A percentile compares a stretch with the other conserved stretches of the same genome.
Conservation (phyloP, 2,329 filamentous ascomycete genomes). For the Xylaria digitata region DNA sequence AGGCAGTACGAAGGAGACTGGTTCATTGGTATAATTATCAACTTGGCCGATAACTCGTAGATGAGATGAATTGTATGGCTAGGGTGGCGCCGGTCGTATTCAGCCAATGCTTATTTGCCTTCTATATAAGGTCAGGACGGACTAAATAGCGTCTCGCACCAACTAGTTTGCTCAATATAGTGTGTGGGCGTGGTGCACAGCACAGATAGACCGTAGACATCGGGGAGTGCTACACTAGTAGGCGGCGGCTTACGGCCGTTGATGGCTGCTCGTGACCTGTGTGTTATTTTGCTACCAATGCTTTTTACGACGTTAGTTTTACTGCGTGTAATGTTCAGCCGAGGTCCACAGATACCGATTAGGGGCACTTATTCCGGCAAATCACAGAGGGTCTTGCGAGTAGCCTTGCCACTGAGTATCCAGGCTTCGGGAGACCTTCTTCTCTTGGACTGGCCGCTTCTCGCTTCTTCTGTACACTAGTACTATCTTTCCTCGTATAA, state of each 20-base stretch:
- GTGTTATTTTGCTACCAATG: background rate
- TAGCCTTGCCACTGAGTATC: conserved; percentile 23
- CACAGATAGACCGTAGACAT: too few relatives aligned
- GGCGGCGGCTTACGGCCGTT: background rate
- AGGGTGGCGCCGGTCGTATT: background rate
- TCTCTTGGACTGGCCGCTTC: conserved; percentile 30
- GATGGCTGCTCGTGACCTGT: conserved; percentile 6
- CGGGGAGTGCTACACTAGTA: background rate
- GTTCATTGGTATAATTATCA: background rate
- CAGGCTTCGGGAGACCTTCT: conserved; percentile 32
- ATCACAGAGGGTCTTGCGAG: conserved; percentile 12
- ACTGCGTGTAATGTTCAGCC: conserved; percentile 26
- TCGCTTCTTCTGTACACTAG: background rate
- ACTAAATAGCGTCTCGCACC: background rate
- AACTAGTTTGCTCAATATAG: background rate
- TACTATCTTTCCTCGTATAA: background rate
- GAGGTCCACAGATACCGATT: conserved; percentile 18
- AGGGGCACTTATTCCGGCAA: conserved; percentile 12
- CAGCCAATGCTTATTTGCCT: background rate
- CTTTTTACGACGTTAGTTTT: background rate
- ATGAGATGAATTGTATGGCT: background rate
- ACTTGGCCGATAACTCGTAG: too few relatives aligned
- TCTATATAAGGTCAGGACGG: background rate
- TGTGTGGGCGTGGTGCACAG: too few relatives aligned
- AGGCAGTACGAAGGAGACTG: background rate